These are phyloP conservation scores for Exophiala dermatitidis DNA, from an alignment of 2,329 filamentous ascomycete genomes.

Conservation along the genomic window DNA sequence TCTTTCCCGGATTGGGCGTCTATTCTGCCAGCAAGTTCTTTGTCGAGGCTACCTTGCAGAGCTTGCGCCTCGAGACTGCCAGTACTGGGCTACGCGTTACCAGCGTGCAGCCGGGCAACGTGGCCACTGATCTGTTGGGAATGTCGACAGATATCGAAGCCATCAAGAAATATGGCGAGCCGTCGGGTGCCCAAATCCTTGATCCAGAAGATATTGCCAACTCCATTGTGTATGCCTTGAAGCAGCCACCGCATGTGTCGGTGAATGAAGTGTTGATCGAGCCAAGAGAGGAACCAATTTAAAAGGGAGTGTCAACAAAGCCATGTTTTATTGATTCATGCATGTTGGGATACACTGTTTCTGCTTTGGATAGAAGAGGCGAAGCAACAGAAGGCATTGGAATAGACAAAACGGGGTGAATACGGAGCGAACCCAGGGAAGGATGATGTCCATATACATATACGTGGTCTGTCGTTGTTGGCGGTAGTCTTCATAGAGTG, in stretches of 20 bases:
- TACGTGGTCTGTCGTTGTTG: no score
- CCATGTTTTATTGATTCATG: background rate
- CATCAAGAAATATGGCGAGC: conserved; percentile 69
- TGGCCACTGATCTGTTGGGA: conserved; percentile 61
- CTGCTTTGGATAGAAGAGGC: background rate
- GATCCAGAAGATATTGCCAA: conserved; percentile 64
- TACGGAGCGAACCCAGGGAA: no score
- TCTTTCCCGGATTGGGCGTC: conserved; percentile 72
- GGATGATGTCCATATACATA: no score
- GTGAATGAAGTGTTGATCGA: conserved; percentile 77
- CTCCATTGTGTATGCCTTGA: conserved; percentile 66
- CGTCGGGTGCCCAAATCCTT: conserved; percentile 67
- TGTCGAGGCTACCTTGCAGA: conserved; percentile 72
- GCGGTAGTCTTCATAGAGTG: no score
- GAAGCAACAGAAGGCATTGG: background rate
- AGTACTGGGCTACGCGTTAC: conserved; percentile 67
- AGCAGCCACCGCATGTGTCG: conserved; percentile 66
- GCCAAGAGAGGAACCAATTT: conserved; percentile 68
- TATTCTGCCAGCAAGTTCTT: conserved; percentile 83
- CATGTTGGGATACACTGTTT: background rate
- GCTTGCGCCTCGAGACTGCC: conserved; percentile 66
- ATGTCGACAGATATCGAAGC: conserved; percentile 73
- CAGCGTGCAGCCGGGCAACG: conserved; percentile 69
- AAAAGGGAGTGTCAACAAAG: background rate
- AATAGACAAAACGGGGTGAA: no score